Evolutionary conservation across 116 monocot species (phyloP).

Genomic region (Dioscorea cayenensis): DNA sequence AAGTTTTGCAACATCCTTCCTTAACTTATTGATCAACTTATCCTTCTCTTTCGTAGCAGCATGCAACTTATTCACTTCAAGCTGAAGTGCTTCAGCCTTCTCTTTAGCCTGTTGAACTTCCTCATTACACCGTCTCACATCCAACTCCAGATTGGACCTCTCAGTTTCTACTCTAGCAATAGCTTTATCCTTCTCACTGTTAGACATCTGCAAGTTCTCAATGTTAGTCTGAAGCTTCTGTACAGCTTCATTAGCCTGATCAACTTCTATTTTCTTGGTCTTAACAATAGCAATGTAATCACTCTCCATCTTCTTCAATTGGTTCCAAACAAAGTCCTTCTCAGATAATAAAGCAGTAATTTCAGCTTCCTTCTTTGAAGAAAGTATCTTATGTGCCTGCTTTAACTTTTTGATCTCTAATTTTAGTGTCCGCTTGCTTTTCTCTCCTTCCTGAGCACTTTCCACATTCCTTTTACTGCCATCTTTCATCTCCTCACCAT

Average conservation of each 20-base stretch:
- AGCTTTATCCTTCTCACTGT: slow-evolving; percentile 32
- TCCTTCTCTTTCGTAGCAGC: slow-evolving; percentile 35
- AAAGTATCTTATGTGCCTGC: slow-evolving; percentile 37
- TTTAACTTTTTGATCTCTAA: slow-evolving; percentile 54
- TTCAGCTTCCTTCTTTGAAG: slow-evolving; percentile 49
- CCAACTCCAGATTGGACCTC: slow-evolving; percentile 16
- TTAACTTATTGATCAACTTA: slow-evolving; percentile 27
- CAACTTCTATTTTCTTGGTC: slow-evolving; percentile 28
- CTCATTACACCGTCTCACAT: slow-evolving; percentile 13
- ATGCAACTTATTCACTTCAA: slow-evolving; percentile 24
- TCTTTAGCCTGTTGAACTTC: slow-evolving; percentile 30
- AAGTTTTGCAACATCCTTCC: slow-evolving; percentile 23
- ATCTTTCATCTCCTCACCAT: slow-evolving; percentile 3
- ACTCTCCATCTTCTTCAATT: slow-evolving; percentile 68
- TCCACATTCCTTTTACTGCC: not conserved
- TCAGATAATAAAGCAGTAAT: slow-evolving; percentile 64
- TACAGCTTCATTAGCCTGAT: slow-evolving; percentile 42
- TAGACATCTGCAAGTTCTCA: slow-evolving; percentile 27
- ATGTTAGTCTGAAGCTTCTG: slow-evolving; percentile 39
- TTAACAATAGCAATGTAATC: slow-evolving; percentile 36
- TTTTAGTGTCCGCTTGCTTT: slow-evolving; percentile 11
- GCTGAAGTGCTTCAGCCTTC: slow-evolving; percentile 25
- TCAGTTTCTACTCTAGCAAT: slow-evolving; percentile 38
- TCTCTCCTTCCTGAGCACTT: slow-evolving; percentile 7
- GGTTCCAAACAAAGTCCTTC: slow-evolving; percentile 89